Evolutionary conservation across 441 rosid species (phyloP).

Genomic region (Bruguiera hainesii): DNA sequence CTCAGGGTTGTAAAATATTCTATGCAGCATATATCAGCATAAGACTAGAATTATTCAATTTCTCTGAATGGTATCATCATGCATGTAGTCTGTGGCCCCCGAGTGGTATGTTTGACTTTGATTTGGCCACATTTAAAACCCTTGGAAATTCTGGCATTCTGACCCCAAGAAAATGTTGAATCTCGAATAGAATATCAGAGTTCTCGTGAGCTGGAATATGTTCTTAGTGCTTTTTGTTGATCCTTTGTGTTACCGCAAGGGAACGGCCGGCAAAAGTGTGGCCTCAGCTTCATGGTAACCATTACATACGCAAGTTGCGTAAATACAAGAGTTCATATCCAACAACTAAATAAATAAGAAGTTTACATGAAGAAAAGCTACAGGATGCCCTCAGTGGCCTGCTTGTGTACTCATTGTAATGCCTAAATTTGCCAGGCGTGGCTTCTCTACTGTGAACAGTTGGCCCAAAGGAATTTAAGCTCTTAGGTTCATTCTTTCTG

Average conservation of each 20-base stretch:
- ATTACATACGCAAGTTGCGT: no score
- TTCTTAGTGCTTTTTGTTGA: not conserved
- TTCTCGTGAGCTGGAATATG: not conserved
- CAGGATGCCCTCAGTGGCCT: not conserved
- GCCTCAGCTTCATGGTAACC: no score
- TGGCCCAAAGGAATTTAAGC: constrained; percentile 4
- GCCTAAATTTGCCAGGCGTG: not conserved
- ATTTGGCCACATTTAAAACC: constrained; percentile 15
- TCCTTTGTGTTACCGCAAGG: not conserved
- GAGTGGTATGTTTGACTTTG: constrained; percentile 5
- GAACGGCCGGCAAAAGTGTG: not conserved
- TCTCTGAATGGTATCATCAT: no score
- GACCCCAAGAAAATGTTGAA: not conserved
- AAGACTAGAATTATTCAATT: no score
- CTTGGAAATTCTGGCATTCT: not conserved
- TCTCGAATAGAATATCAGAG: not conserved
- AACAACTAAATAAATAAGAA: not conserved
- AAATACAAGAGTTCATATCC: no score
- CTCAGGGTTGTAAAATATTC: not conserved
- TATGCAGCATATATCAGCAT: no score
- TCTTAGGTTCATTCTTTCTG: not conserved
- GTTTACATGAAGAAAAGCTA: not conserved
- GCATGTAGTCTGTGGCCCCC: no score
- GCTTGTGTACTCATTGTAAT: not conserved
- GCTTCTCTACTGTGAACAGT: not conserved